These are phyloP conservation scores for Trapa bicornis DNA, from an alignment of 345 rosid species.

Conservation along the genomic window DNA sequence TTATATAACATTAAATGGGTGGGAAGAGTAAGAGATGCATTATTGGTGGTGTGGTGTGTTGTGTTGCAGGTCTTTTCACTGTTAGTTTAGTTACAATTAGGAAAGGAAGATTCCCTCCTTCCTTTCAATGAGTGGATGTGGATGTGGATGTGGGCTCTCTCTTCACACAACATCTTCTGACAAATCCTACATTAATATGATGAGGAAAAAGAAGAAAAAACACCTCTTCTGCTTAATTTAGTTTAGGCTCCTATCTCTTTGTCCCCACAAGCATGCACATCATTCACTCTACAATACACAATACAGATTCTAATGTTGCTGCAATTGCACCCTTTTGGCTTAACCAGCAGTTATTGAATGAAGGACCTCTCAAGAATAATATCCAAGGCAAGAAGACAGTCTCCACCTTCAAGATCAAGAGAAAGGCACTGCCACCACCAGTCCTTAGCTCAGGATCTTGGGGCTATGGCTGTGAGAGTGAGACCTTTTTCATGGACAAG, in stretches of 20 bases:
- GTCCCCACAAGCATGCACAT: neutral
- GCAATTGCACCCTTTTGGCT: too few species aligned
- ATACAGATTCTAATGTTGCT: too few species aligned
- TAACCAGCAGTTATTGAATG: too few species aligned
- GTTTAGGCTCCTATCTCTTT: neutral
- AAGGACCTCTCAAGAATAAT: too few species aligned
- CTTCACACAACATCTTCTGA: constrained; percentile 13
- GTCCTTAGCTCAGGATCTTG: too few species aligned
- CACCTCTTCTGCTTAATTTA: constrained; percentile 3
- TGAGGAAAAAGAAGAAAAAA: neutral
- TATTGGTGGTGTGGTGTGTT: constrained; percentile 18
- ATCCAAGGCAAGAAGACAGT: too few species aligned
- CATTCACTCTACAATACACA: neutral
- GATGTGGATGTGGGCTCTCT: constrained; percentile 17
- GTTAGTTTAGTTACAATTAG: constrained; percentile 8
- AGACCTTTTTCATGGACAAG: too few species aligned
- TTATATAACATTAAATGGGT: too few species aligned
- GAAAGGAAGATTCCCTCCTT: constrained; percentile 23
- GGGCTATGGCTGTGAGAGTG: too few species aligned
- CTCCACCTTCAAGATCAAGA: too few species aligned
- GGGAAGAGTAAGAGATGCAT: constrained; percentile 13
- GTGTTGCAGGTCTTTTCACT: constrained; percentile 14
- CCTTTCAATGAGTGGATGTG: constrained; percentile 20
- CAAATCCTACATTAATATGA: neutral
- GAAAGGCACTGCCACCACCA: too few species aligned